Conservation (phyloP, 1,139 yeast genomes). For the Blastobotrys capitulatus region DNA sequence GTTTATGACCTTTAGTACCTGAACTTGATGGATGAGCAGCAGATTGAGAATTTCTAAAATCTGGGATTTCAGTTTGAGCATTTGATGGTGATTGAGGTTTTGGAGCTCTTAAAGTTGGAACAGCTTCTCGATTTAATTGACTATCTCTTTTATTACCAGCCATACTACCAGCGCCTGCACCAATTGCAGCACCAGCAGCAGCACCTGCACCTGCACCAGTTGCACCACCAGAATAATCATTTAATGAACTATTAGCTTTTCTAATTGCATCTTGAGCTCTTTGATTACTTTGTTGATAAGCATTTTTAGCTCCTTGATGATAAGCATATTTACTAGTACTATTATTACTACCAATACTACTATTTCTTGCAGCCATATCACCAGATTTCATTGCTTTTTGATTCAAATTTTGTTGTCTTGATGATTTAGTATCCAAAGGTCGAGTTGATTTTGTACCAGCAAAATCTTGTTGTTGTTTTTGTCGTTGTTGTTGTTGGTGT, state of each 20-base stretch:
- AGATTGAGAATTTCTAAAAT: background rate
- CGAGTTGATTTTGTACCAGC: background rate
- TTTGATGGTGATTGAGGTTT: background rate
- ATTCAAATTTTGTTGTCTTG: background rate
- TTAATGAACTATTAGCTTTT: background rate
- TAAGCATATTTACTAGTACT: background rate
- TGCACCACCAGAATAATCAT: background rate
- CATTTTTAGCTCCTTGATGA: background rate
- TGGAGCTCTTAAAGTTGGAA: background rate
- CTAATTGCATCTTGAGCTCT: conserved; percentile 1
- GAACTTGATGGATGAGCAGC: background rate
- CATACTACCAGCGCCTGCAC: background rate
- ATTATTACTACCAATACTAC: background rate
- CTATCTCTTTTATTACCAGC: background rate
- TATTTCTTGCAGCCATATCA: background rate
- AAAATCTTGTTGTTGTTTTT: background rate
- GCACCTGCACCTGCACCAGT: too few species aligned
- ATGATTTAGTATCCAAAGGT: background rate
- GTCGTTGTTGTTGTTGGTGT: background rate
- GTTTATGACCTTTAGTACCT: background rate
- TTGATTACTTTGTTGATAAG: background rate
- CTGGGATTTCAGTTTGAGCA: conserved; percentile 1
- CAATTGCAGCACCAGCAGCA: too few species aligned
- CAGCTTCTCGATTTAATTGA: background rate
- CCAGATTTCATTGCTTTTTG: background rate